These are phyloP conservation scores for Neolentinus lepideus DNA, from an alignment of 1,284 basidiomycete genomes.

Conservation along the genomic window DNA sequence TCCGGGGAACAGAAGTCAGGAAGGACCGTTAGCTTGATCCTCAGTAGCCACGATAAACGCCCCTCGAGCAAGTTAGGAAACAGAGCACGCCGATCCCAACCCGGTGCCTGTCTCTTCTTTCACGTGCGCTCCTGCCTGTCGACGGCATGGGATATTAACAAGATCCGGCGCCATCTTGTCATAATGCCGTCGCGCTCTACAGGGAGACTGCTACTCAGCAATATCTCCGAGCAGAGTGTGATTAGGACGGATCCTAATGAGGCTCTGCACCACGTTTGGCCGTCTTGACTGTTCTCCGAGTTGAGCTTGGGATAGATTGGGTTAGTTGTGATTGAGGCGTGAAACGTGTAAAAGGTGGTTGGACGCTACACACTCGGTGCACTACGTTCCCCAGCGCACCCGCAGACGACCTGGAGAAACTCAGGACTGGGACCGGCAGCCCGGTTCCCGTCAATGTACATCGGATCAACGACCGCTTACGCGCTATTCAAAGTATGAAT, in stretches of 20 bases:
- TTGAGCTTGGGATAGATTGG: not conserved
- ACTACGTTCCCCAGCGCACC: not conserved
- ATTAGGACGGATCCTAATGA: not conserved
- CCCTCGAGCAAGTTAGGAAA: not conserved
- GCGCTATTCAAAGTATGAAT: no score
- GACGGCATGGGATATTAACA: not conserved
- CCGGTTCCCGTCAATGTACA: no score
- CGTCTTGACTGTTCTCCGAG: not conserved
- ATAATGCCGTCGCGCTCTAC: not conserved
- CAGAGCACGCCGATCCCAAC: not conserved
- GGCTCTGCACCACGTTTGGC: not conserved
- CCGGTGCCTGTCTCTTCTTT: not conserved
- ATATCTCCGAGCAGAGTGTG: not conserved
- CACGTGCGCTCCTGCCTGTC: not conserved
- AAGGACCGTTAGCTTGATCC: not conserved
- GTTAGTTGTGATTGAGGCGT: not conserved
- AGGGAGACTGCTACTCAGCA: not conserved
- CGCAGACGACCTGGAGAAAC: not conserved
- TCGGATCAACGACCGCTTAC: no score
- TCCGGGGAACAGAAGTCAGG: not conserved
- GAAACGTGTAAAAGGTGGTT: not conserved
- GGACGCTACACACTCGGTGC: not conserved
- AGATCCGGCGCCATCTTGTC: not conserved
- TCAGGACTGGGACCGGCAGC: no score
- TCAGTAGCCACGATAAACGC: not conserved